phyloP scores from a whole-genome alignment of 2,329 filamentous ascomycete genomes.

The Diplodia scrobiculata region DNA sequence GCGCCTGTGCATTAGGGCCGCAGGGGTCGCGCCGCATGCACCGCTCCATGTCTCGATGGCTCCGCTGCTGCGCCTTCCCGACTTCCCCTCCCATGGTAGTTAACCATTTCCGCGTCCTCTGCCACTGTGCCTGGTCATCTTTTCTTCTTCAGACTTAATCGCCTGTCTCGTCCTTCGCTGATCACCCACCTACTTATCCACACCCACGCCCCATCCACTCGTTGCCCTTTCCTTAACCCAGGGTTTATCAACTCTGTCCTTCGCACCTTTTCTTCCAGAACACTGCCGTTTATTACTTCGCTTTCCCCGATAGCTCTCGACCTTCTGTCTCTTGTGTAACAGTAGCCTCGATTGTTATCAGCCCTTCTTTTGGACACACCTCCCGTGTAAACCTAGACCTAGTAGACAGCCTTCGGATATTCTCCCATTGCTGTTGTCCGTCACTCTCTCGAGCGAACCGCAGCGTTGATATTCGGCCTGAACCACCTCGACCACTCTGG shows the following conservation, averaged over 20 bases:
- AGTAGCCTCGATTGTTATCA: conserved; percentile 40
- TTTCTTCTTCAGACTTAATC: conserved; percentile 48
- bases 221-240: conserved; percentile 42
- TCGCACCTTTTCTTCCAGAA: conserved; percentile 41
- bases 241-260: conserved; percentile 50
- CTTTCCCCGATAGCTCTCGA: conserved; percentile 43
- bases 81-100: conserved; percentile 31
- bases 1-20: conserved; percentile 30
- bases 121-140: conserved; percentile 47
- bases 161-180: conserved; percentile 45
- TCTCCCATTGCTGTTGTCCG: conserved; percentile 44
- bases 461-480: conserved; percentile 20
- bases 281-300: conserved; percentile 37
- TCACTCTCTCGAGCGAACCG: conserved; percentile 42
- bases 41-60: conserved; percentile 41
- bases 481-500: conserved; percentile 16
- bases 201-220: conserved; percentile 41
- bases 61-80: conserved; percentile 43
- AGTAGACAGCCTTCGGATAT: conserved; percentile 47
- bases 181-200: conserved; percentile 47
- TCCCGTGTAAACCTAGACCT: conserved; percentile 31
- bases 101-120: conserved; percentile 45
- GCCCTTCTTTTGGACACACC: conserved; percentile 43
- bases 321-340: conserved; percentile 37
- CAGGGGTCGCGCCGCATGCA: conserved; percentile 40